Conservation (phyloP, 805 yeast species). For the Debaryomyces tyrocola region DNA sequence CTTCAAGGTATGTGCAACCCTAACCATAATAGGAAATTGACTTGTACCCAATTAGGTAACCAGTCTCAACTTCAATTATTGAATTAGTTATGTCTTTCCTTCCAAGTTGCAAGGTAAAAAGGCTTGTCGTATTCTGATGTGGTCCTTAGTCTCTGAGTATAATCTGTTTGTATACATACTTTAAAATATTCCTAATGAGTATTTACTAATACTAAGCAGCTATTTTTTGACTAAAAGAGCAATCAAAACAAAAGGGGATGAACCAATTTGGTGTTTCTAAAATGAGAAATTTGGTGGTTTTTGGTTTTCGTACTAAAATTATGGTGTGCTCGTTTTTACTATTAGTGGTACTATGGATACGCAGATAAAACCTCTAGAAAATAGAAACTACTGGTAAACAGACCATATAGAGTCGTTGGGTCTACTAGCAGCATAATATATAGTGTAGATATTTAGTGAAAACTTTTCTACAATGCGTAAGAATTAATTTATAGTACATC, state of each 20-base stretch:
- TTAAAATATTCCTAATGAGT: not conserved
- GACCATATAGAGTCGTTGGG: not conserved
- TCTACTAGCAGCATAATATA: not conserved
- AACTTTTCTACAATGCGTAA: not conserved
- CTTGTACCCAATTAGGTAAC: conserved; percentile 25
- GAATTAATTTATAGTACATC: not conserved
- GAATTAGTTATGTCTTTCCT: too few relatives aligned
- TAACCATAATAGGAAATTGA: conserved; percentile 25
- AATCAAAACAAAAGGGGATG: conserved; percentile 12
- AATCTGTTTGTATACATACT: not conserved
- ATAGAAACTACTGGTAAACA: not conserved
- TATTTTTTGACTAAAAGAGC: conserved; percentile 6
- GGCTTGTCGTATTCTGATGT: not conserved
- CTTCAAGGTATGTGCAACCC: conserved; percentile 22
- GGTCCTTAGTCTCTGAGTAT: not conserved
- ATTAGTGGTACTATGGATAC: not conserved
- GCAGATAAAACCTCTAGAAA: not conserved
- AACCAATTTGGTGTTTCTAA: conserved; percentile 11
- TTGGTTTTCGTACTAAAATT: not conserved
- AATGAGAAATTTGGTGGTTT: conserved; percentile 5
- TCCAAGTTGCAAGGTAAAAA: not conserved
- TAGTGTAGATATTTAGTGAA: not conserved
- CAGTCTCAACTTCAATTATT: conserved; percentile 1
- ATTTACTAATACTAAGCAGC: not conserved
- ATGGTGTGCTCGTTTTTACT: conserved; percentile 4